Conservation (phyloP, 2,329 filamentous ascomycete genomes). For the Elsinoe ampelina region DNA sequence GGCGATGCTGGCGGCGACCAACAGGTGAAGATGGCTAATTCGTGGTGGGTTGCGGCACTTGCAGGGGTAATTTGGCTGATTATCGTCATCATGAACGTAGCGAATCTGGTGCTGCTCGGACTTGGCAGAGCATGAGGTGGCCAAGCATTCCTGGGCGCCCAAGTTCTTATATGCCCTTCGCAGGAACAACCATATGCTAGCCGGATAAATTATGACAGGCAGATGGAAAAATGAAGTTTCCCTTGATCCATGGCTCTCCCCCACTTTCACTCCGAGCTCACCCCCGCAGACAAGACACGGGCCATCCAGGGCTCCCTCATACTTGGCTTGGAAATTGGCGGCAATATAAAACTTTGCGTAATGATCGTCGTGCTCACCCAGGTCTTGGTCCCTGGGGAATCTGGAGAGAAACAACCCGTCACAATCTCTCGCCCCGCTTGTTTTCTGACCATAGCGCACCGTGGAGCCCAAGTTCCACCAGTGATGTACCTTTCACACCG, state of each 20-base stretch:
- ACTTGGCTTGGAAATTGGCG: constrained; percentile 3
- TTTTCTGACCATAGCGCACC: neutral
- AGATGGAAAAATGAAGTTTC: neutral
- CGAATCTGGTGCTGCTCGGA: constrained; percentile 56
- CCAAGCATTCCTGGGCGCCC: neutral
- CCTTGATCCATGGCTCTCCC: neutral
- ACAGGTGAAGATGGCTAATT: constrained; percentile 57
- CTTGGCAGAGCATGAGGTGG: constrained; percentile 36
- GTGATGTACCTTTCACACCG: neutral
- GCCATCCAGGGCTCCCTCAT: neutral
- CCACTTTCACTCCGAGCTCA: constrained; percentile 5
- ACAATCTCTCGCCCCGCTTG: neutral
- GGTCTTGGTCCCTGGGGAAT: neutral
- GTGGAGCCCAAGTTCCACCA: neutral
- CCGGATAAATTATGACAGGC: neutral
- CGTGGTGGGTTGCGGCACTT: constrained; percentile 53
- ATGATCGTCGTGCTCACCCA: neutral
- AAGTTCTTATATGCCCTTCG: too few species aligned
- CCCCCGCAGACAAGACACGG: constrained; percentile 4
- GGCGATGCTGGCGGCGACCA: constrained; percentile 10
- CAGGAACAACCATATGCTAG: neutral
- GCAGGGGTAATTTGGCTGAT: constrained; percentile 60
- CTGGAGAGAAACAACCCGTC: constrained; percentile 2
- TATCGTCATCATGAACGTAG: constrained; percentile 71
- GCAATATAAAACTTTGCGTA: constrained; percentile 1